Conservation (phyloP, 1,139 yeast genomes). For the Zygoascus sp. region DNA sequence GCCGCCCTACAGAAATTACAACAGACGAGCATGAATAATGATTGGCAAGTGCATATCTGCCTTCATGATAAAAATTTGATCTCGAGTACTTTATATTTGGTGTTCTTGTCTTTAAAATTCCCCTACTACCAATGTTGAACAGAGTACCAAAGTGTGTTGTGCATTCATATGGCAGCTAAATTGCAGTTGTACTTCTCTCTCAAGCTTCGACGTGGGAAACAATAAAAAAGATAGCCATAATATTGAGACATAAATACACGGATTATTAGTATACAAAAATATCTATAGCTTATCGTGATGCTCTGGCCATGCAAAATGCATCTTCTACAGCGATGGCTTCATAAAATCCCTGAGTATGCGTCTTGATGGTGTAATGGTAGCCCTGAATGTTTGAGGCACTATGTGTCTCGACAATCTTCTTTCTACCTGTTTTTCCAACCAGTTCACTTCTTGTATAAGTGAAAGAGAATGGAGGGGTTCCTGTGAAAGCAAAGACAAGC, state of each 20-base stretch:
- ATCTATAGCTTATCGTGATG: slow-evolving; percentile 34
- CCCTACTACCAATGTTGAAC: too few species aligned
- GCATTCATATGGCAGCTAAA: too few species aligned
- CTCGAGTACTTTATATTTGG: too few species aligned
- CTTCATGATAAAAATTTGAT: too few species aligned
- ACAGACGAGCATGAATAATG: too few species aligned
- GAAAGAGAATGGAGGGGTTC: slow-evolving; percentile 47
- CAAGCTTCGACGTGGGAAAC: too few species aligned
- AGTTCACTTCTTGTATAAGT: slow-evolving; percentile 52
- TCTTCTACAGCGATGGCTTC: slow-evolving; percentile 87
- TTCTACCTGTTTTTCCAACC: slow-evolving; percentile 32
- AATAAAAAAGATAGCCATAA: too few species aligned
- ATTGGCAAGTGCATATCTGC: too few species aligned
- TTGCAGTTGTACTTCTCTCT: too few species aligned
- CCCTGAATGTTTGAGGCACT: slow-evolving; percentile 67
- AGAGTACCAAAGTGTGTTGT: too few species aligned
- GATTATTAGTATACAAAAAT: slow-evolving; percentile 28
- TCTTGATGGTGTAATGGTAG: slow-evolving; percentile 62
- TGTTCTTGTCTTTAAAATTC: too few species aligned
- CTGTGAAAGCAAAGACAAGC: slow-evolving; percentile 49
- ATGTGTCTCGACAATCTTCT: slow-evolving; percentile 68
- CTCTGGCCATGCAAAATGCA: slow-evolving; percentile 57
- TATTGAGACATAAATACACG: not conserved
- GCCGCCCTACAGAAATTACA: too few species aligned
- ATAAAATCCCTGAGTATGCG: slow-evolving; percentile 87